A percentile compares a stretch with the other conserved stretches of the same genome.
These are phyloP conservation scores for Tolypocladium capitatum DNA, from an alignment of 2,329 filamentous ascomycete genomes.

Conservation along the genomic window DNA sequence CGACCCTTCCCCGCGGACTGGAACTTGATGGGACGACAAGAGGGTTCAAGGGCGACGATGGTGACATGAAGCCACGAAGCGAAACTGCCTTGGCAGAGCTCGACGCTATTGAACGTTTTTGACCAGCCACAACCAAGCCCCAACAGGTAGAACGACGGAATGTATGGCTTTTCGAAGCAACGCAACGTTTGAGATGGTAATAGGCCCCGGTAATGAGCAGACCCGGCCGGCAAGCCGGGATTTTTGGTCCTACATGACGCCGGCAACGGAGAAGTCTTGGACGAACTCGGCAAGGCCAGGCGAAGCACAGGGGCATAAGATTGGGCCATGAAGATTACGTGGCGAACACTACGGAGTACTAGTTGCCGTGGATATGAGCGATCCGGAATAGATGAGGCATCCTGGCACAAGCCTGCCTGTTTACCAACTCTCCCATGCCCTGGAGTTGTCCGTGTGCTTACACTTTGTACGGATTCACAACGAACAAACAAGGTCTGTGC, in stretches of 20 bases:
- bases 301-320: neutral
- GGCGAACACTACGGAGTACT: too few species aligned
- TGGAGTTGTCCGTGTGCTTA: neutral
- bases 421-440: neutral
- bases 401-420: neutral
- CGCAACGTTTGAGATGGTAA: neutral
- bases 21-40: neutral
- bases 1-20: constrained; percentile 3
- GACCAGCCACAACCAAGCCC: neutral
- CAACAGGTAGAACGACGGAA: neutral
- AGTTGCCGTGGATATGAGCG: neutral
- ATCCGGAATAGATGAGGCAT: neutral
- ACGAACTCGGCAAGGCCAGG: neutral
- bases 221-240: neutral
- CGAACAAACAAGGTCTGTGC: neutral
- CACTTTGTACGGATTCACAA: neutral
- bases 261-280: neutral
- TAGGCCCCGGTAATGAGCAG: neutral
- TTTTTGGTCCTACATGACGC: neutral
- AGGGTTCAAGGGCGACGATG: neutral
- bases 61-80: neutral
- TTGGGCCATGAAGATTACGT: neutral
- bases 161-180: neutral
- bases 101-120: neutral
- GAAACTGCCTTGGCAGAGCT: neutral